Conservation (phyloP, 176 grass and related monocot genomes). For the Bothriochloa decipiens region DNA sequence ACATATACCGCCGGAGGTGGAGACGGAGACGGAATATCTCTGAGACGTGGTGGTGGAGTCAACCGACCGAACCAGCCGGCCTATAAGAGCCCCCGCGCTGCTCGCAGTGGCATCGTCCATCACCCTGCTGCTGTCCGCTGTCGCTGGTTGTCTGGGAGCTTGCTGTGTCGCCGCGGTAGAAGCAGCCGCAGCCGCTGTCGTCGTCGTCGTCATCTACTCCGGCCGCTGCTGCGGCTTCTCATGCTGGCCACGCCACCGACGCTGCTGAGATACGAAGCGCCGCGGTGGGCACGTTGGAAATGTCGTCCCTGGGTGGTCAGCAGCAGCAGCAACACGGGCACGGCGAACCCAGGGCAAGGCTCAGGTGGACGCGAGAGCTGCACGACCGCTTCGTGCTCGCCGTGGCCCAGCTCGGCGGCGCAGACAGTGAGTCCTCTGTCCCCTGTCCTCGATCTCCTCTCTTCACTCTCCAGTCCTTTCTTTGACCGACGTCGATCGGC, state of each 20-base stretch:
- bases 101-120: background rate
- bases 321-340: slow-evolving; percentile 6
- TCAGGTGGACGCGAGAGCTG: slow-evolving; percentile 82
- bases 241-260: slow-evolving; percentile 43
- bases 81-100: slow-evolving; percentile 29
- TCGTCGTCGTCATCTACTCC: background rate
- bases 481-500: background rate
- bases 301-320: slow-evolving; percentile 11
- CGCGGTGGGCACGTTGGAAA: slow-evolving; percentile 47
- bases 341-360: slow-evolving; percentile 44
- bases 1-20: background rate
- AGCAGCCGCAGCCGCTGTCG: background rate
- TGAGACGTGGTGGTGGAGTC: slow-evolving; percentile 39
- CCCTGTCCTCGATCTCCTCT: no score
- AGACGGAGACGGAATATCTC: slow-evolving; percentile 39
- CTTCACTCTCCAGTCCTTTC: background rate
- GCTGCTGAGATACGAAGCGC: slow-evolving; percentile 20
- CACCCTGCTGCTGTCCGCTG: background rate
- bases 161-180: background rate
- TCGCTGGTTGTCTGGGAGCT: background rate
- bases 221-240: slow-evolving; percentile 40
- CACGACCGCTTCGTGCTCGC: slow-evolving; percentile 70
- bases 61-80: slow-evolving; percentile 17
- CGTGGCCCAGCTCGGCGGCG: slow-evolving; percentile 72
- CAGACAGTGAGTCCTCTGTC: slow-evolving; percentile 57